These are phyloP conservation scores for Fusarium pseudograminearum DNA, from an alignment of 2,329 filamentous ascomycete genomes.

Conservation along the genomic window DNA sequence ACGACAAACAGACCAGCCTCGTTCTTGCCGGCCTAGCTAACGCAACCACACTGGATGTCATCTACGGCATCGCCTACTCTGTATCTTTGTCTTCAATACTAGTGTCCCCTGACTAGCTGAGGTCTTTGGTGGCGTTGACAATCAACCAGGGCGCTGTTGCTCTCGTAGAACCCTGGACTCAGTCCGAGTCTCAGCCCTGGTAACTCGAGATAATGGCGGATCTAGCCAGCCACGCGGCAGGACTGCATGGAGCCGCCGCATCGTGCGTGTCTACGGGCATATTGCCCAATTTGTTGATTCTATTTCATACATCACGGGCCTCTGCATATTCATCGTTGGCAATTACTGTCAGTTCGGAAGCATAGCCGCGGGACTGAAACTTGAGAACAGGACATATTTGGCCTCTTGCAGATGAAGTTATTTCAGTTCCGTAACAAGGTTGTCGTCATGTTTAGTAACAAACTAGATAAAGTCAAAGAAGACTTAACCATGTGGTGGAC, in stretches of 20 bases:
- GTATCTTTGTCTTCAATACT: neutral
- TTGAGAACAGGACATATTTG: neutral
- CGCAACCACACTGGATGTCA: neutral
- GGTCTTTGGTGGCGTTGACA: constrained; percentile 7
- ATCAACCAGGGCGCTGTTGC: constrained; percentile 7
- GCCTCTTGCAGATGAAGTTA: neutral
- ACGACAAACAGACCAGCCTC: neutral
- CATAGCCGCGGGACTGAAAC: neutral
- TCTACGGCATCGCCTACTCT: neutral
- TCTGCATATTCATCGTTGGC: neutral
- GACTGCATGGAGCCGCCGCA: constrained; percentile 27
- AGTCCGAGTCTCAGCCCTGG: constrained; percentile 6
- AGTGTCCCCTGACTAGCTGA: neutral
- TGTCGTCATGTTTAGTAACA: constrained; percentile 1
- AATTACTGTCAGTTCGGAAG: neutral
- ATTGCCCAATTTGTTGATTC: neutral
- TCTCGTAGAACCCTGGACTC: neutral
- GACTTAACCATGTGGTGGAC: neutral
- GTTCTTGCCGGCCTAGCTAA: neutral
- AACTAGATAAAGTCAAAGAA: neutral
- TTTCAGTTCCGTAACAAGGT: neutral
- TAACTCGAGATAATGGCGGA: constrained; percentile 18
- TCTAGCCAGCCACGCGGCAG: constrained; percentile 36
- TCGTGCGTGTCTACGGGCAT: neutral
- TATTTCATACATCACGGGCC: neutral